Base-by-base conservation (phyloP, 331 rosid genomes). In the Malus hybrid region DNA sequence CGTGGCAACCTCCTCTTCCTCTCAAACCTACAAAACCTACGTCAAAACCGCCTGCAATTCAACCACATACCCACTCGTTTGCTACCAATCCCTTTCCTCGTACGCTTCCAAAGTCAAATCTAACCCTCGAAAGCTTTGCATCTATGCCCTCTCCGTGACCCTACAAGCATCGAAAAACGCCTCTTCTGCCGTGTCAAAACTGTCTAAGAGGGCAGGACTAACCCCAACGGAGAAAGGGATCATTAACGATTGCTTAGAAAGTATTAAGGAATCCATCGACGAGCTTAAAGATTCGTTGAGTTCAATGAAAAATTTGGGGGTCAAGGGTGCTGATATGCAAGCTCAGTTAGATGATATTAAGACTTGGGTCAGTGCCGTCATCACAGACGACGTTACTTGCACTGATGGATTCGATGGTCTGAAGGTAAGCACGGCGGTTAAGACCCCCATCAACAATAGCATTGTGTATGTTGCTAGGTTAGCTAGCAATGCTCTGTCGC, bases 361-460 rank as follows among this genome's bases (percentile, higher is more conserved):
- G 80, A 88, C 96, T 7, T 88, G 92, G 88, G 80, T 81, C 46
- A 93, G 96, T 42, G 88, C 94, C 2, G 87, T 93, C 7, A 74
- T 83, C 55, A 90, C 96, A 5, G 72, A 88, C 36, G 85, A 81
- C 6, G 50, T 50, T 16, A 90, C 97, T 2, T 93, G 97, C 44
- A 83, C 76, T 0, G 96, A 93, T 48, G 97, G 76, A 31, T 80
- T 90, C 34, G 88, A 77, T 6, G 86, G 69, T 0, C 39, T 63
- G 72, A 83, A 76, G 14, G 87, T 83, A 60, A 82, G 84, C 31
- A 19, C 62, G 11, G 48, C 7, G 6, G 60, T 79, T 77, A 81
- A 79, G 66, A 73, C 67, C 14, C 55, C 77, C 10, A 81, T 90
- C n/a, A 76, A 72, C 16, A 81, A 19, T 2, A 42, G 18, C 16